Evolutionary conservation across 768 basidiomycete species (phyloP).

Genomic region (Crassisporium funariophilum): DNA sequence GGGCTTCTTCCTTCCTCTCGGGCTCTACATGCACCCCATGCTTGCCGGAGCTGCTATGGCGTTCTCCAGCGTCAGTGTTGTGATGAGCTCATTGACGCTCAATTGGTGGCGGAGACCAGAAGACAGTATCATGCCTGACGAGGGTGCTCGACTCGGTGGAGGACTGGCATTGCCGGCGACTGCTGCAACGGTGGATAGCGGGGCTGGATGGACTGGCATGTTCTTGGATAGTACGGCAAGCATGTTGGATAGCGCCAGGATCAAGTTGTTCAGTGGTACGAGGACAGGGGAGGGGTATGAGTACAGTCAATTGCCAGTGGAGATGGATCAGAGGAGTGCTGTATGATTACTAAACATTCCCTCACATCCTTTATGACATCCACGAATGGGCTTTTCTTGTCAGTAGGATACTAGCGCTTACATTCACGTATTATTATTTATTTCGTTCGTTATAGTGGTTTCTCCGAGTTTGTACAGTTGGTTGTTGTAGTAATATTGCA

Average conservation of each 20-base stretch:
- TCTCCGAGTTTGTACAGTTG: too few relatives aligned
- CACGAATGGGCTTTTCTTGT: neutral
- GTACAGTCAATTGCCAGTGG: slow-evolving; percentile 74
- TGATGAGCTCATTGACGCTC: slow-evolving; percentile 84
- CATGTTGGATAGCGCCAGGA: slow-evolving; percentile 42
- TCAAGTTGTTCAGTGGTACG: slow-evolving; percentile 37
- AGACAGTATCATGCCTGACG: slow-evolving; percentile 71
- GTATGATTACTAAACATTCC: slow-evolving; percentile 9
- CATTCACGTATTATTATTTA: neutral
- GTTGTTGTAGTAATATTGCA: too few relatives aligned
- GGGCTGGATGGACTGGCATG: slow-evolving; percentile 45
- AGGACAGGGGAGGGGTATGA: slow-evolving; percentile 45
- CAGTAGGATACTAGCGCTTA: too few relatives aligned
- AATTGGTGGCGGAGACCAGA: slow-evolving; percentile 80
- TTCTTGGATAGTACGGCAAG: slow-evolving; percentile 49
- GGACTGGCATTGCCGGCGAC: slow-evolving; percentile 22
- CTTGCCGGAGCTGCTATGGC: slow-evolving; percentile 99
- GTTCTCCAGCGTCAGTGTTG: slow-evolving; percentile 94
- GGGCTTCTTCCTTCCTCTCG: slow-evolving; percentile 93
- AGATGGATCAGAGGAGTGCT: slow-evolving; percentile 45
- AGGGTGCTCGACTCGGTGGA: slow-evolving; percentile 50
- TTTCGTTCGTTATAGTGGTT: neutral
- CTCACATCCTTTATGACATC: neutral
- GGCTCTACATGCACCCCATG: slow-evolving; percentile 95
- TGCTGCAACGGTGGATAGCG: slow-evolving; percentile 29